Evolutionary conservation across 495 filamentous ascomycete genomes (phyloP), one percentile per base, ranked within the genome.

Genomic region (Daldinia grandis): DNA sequence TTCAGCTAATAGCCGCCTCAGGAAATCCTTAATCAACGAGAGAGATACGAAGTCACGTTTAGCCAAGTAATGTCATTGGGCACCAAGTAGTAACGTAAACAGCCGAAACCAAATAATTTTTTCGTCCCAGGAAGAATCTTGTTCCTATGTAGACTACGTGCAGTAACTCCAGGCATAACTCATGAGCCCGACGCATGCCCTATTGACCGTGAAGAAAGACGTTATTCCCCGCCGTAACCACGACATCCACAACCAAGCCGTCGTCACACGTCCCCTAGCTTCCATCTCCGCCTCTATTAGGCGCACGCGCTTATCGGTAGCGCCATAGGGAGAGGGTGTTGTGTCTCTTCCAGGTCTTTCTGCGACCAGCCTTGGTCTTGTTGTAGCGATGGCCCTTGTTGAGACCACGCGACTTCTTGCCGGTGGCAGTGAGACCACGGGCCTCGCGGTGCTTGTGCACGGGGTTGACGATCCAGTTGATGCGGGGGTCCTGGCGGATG

Each of bases 401-500:
- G 85, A 98, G 89, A 86, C 95, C 95, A 82, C 95, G 93, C 79
- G 93, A 97, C 87, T 95, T 94, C 93, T 99, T 99, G 87, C 95
- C 95, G 64, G 94, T 98, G 72, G 95, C 88, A 72, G 95, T 99
- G 74, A 98, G 91, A 80, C 95, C 95, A 81, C 95, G 93, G 77
- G 87, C 84, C 87, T 99, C 95, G 84, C 95, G 96, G 89, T 98
- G 95, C 93, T 99, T 99, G 91, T 99, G 95, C 73, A 98, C 96
- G 66, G 96, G 90, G 84, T 95, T 95, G 83, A 93, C 92, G 87
- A 99, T 99, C 95, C 95, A 99, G 91, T 97, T 99, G 91, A 99
- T 98, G 81, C 95, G 93, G 76, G 95, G 87, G 84, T 99, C 95
- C 75, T 92, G 93, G 83, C 95, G 95, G 87, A 98, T 99, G 81